These are phyloP conservation scores for Tetrapisispora iriomotensis DNA, from an alignment of 805 yeast species.

Conservation along the genomic window DNA sequence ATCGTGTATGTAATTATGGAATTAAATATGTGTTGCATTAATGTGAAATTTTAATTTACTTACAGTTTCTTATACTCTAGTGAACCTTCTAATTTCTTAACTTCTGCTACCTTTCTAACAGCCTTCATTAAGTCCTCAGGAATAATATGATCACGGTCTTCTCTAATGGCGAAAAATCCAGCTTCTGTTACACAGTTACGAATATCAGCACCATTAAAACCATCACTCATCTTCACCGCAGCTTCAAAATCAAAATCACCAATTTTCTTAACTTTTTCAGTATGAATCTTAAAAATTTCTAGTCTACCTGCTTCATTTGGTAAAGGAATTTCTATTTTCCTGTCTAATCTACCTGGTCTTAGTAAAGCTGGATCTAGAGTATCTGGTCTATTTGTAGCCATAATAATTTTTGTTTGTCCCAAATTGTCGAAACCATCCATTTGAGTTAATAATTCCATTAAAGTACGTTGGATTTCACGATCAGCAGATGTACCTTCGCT, in stretches of 20 bases:
- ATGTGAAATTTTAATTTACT: not conserved
- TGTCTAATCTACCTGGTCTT: conserved; percentile 95
- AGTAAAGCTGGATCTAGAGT: conserved; percentile 94
- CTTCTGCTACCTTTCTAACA: conserved; percentile 92
- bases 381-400: conserved; percentile 99
- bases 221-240: conserved; percentile 96
- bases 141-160: conserved; percentile 87
- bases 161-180: conserved; percentile 95
- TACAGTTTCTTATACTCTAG: conserved; percentile 89
- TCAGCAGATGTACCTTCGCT: conserved; percentile 98
- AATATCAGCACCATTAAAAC: conserved; percentile 97
- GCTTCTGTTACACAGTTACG: conserved; percentile 97
- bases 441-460: conserved; percentile 93
- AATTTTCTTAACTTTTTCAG: conserved; percentile 70
- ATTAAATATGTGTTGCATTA: not conserved
- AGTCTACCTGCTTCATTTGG: conserved; percentile 95
- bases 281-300: conserved; percentile 89
- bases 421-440: conserved; percentile 97
- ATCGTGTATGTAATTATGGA: not conserved
- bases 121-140: conserved; percentile 97
- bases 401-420: conserved; percentile 93
- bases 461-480: conserved; percentile 94
- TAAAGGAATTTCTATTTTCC: conserved; percentile 89
- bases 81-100: conserved; percentile 93
- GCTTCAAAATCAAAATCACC: conserved; percentile 98